Evolutionary conservation across 345 rosid genomes (phyloP).

Genomic region (Salix caprea): DNA sequence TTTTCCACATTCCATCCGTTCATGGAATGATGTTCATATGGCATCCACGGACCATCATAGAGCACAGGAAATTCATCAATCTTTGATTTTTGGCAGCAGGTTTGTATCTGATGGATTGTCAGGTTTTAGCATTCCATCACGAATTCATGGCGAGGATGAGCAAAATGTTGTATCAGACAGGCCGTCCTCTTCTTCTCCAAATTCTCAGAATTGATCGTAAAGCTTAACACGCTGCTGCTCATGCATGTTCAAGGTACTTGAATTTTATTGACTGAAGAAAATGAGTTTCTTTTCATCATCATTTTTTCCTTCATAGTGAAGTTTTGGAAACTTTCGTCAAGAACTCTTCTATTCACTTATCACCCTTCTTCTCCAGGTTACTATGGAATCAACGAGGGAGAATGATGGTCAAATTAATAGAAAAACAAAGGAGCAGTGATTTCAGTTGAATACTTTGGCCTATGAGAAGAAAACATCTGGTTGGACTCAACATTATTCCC

Average conservation of each 20-base stretch:
- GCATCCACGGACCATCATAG: slow-evolving; percentile 39
- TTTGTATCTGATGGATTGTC: slow-evolving; percentile 53
- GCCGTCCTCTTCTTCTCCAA: slow-evolving; percentile 52
- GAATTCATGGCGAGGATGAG: slow-evolving; percentile 47
- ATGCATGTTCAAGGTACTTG: slow-evolving; percentile 1
- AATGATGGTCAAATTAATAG: background rate
- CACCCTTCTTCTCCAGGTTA: background rate
- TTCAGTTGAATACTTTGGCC: background rate
- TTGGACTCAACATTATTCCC: background rate
- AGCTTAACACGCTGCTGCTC: background rate
- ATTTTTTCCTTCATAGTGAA: too few relatives aligned
- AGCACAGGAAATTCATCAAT: slow-evolving; percentile 42
- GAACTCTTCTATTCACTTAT: background rate
- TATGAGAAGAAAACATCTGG: background rate
- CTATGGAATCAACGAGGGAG: background rate
- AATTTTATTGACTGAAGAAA: background rate
- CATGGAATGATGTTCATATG: slow-evolving; percentile 48
- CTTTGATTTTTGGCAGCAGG: slow-evolving; percentile 40
- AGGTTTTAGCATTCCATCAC: slow-evolving; percentile 43
- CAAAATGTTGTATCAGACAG: slow-evolving; percentile 36
- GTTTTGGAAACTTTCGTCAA: background rate
- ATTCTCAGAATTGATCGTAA: slow-evolving; percentile 30
- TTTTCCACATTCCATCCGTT: slow-evolving; percentile 47
- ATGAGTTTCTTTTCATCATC: background rate
- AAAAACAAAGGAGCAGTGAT: slow-evolving; percentile 1